Evolutionary conservation across 23 red algal genomes (phyloP).

Genomic region (Agarophyton chilense): DNA sequence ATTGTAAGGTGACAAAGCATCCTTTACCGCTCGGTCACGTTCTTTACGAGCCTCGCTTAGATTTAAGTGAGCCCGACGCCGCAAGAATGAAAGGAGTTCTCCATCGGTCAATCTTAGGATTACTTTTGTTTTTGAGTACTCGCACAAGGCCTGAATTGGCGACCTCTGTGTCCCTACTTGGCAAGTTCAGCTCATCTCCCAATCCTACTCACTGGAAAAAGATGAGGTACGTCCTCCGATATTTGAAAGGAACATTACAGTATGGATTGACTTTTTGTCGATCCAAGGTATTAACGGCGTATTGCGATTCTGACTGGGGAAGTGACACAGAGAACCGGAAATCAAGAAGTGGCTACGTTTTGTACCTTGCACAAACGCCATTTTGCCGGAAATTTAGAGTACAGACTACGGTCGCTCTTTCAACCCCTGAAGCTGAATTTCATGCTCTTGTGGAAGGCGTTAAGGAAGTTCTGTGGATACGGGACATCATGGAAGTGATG

Average conservation of each 20-base stretch:
- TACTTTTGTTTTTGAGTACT: neutral
- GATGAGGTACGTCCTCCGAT: neutral
- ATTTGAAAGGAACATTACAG: neutral
- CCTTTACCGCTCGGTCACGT: too few species aligned
- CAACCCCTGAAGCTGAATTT: conserved; percentile 21
- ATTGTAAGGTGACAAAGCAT: too few species aligned
- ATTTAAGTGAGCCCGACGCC: too few species aligned
- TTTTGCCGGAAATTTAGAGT: neutral
- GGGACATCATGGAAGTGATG: neutral
- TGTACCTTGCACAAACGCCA: too few species aligned
- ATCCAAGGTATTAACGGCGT: too few species aligned
- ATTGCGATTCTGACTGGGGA: too few species aligned
- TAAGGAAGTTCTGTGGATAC: neutral
- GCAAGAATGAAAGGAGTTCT: too few species aligned
- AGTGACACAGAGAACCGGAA: too few species aligned
- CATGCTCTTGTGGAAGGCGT: neutral
- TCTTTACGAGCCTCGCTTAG: too few species aligned
- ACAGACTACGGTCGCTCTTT: neutral
- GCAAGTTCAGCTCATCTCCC: neutral
- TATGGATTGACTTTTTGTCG: neutral
- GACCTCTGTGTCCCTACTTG: neutral
- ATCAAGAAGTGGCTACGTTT: too few species aligned
- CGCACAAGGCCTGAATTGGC: neutral
- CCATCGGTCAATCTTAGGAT: too few species aligned
- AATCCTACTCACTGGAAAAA: neutral